phyloP scores from a whole-genome alignment of 2,329 filamentous ascomycete species.

The Scedosporium boydii region DNA sequence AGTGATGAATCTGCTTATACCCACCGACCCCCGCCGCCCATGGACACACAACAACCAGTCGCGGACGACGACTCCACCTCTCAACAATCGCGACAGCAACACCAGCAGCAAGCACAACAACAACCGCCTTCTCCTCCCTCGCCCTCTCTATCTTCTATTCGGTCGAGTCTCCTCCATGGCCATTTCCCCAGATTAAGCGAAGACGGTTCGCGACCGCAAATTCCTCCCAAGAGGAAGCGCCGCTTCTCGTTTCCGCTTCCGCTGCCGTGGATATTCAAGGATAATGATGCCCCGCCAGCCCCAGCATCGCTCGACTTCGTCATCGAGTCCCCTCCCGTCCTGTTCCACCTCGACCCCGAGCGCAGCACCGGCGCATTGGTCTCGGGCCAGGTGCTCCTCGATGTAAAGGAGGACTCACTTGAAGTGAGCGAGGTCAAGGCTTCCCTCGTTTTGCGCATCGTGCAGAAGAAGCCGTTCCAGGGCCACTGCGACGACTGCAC shows the following conservation, averaged over 20 bases:
- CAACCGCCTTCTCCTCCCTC: background rate
- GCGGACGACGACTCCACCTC: too few relatives aligned
- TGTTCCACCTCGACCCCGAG: constrained; percentile 69
- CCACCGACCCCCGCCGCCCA: background rate
- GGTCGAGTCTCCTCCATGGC: background rate
- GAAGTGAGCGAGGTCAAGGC: constrained; percentile 67
- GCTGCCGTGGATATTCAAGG: constrained; percentile 18
- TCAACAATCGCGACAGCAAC: too few relatives aligned
- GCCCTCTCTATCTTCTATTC: background rate
- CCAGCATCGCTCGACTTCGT: constrained; percentile 40
- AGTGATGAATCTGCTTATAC: background rate
- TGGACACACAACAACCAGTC: background rate
- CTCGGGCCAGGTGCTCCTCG: constrained; percentile 70
- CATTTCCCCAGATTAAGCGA: background rate
- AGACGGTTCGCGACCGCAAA: background rate
- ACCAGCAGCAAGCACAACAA: too few relatives aligned
- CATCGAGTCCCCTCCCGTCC: constrained; percentile 79
- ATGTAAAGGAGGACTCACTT: constrained; percentile 56
- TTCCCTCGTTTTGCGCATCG: constrained; percentile 58
- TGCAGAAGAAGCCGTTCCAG: constrained; percentile 74
- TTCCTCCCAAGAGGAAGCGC: constrained; percentile 16
- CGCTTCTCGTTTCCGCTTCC: constrained; percentile 23
- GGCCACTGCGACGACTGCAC: constrained; percentile 71
- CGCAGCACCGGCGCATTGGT: constrained; percentile 76
- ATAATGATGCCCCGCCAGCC: constrained; percentile 25